These are phyloP conservation scores for Populus tomentosa DNA, from an alignment of 441 rosid species.

Conservation along the genomic window DNA sequence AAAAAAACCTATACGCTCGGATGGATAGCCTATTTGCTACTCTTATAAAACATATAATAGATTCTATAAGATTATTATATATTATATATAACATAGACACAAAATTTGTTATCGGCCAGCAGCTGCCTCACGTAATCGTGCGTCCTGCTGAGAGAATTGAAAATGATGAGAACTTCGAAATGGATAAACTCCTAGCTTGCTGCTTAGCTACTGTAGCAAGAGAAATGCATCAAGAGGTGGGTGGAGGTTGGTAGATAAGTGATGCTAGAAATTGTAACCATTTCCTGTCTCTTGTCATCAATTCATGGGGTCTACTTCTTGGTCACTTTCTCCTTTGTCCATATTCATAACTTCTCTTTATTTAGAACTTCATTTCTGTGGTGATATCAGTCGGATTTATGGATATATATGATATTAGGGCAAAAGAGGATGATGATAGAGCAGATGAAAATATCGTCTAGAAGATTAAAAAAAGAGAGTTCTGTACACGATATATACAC, in stretches of 20 bases:
- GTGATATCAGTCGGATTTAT: background rate
- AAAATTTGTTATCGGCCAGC: background rate
- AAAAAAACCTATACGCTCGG: too few species aligned
- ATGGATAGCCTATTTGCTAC: too few species aligned
- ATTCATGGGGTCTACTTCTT: background rate
- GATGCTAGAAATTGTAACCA: constrained; percentile 6
- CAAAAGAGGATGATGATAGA: background rate
- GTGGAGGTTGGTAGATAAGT: constrained; percentile 13
- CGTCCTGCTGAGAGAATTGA: background rate
- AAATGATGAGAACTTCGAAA: background rate
- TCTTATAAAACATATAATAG: too few species aligned
- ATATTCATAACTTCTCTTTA: too few species aligned
- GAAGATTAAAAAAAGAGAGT: background rate
- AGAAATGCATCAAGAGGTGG: background rate
- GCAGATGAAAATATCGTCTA: background rate
- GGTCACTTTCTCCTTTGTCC: background rate
- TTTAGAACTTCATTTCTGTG: background rate
- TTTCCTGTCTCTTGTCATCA: background rate
- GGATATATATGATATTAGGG: background rate
- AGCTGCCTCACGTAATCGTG: background rate
- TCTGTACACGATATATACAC: background rate
- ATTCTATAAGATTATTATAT: too few species aligned
- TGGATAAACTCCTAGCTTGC: background rate
- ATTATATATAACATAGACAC: background rate
- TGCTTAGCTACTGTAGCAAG: background rate